phyloP scores from a whole-genome alignment of 202 grass and related monocot species.

The Schoenoplectus tabernaemontani region DNA sequence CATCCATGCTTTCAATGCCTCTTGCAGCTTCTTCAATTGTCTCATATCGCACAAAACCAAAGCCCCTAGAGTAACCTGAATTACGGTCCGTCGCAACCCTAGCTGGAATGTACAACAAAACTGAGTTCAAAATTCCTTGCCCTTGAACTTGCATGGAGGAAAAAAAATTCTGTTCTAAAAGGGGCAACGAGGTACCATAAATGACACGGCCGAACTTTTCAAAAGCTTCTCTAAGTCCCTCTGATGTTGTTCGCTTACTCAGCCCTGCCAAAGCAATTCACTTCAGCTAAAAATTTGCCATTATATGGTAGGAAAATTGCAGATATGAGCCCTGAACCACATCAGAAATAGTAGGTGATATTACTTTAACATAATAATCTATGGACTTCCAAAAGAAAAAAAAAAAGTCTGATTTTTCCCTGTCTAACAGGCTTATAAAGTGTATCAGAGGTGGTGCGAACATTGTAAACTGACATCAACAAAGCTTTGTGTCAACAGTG shows the following conservation, averaged over 20 bases:
- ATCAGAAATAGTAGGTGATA: background rate
- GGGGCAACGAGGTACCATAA: conserved; percentile 41
- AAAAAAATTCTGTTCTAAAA: background rate
- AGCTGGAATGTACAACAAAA: conserved; percentile 36
- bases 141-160: background rate
- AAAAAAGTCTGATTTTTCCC: background rate
- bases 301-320: background rate
- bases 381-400: background rate
- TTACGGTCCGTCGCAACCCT: conserved; percentile 70
- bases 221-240: conserved; percentile 69
- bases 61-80: conserved; percentile 79
- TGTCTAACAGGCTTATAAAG: background rate
- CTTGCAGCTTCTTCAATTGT: conserved; percentile 56
- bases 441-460: background rate
- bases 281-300: background rate
- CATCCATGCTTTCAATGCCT: conserved; percentile 87
- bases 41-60: conserved; percentile 81
- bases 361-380: background rate
- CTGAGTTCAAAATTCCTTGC: background rate
- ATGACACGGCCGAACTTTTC: conserved; percentile 77
- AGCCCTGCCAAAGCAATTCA: conserved; percentile 37
- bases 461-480: background rate
- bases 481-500: background rate
- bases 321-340: background rate
- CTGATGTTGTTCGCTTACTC: conserved; percentile 78